Conservation (phyloP, 1,284 basidiomycete species). For the Neonothopanus nambi region DNA sequence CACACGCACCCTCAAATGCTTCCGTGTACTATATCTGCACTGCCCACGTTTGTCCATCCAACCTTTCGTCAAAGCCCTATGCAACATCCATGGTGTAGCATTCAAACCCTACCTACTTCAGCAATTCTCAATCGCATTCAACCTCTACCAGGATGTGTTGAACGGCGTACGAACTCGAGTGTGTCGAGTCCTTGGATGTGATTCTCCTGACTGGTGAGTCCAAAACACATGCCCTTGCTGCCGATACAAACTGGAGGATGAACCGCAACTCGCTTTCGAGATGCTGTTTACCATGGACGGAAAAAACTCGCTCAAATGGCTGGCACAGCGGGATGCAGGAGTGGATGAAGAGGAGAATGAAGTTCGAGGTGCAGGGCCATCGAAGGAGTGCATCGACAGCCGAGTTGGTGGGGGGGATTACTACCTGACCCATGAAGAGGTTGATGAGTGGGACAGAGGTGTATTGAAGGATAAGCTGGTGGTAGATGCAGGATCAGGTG, state of each 20-base stretch:
- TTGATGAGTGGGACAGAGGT: slow-evolving; percentile 9
- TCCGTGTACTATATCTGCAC: slow-evolving; percentile 8
- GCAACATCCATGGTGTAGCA: slow-evolving; percentile 15
- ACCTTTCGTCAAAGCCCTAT: slow-evolving; percentile 16
- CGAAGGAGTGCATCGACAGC: background rate
- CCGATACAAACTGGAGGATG: slow-evolving; percentile 24
- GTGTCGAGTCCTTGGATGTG: slow-evolving; percentile 19
- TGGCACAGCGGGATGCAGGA: background rate
- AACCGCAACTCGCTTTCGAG: slow-evolving; percentile 22
- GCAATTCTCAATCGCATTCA: slow-evolving; percentile 19
- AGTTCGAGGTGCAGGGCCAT: background rate
- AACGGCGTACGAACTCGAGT: slow-evolving; percentile 14
- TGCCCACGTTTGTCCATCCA: slow-evolving; percentile 17
- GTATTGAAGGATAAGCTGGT: background rate
- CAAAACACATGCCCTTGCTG: slow-evolving; percentile 31
- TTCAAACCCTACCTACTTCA: slow-evolving; percentile 2
- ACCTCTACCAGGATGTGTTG: slow-evolving; percentile 14
- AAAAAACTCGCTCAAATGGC: slow-evolving; percentile 31
- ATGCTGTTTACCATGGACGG: slow-evolving; percentile 32
- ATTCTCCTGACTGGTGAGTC: slow-evolving; percentile 26
- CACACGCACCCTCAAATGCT: slow-evolving; percentile 15
- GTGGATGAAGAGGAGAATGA: background rate
- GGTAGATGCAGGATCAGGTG: background rate
- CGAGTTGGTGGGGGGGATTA: slow-evolving; percentile 4
- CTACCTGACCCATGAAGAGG: slow-evolving; percentile 11